A percentile compares a stretch with the other conserved stretches of the same genome.
Evolutionary conservation across 331 rosid genomes (phyloP).

Genomic region (Malus hybrid): DNA sequence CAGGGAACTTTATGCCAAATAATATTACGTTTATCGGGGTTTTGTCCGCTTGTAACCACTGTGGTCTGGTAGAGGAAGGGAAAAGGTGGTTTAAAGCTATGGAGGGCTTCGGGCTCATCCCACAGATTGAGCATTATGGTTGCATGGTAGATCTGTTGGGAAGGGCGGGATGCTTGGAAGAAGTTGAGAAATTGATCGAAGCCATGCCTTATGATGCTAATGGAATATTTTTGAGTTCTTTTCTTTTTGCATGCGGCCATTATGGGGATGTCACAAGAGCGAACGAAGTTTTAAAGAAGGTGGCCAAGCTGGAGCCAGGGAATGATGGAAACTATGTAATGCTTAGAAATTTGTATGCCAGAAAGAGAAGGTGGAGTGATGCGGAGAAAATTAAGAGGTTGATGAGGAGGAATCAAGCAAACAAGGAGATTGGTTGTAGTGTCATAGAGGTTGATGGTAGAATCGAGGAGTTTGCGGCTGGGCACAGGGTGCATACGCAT

Average conservation of each 20-base stretch:
- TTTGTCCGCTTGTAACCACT: slow-evolving; percentile 57
- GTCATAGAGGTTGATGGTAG: slow-evolving; percentile 45
- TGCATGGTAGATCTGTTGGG: slow-evolving; percentile 75
- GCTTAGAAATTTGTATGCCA: slow-evolving; percentile 56
- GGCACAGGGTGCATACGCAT: slow-evolving; percentile 25
- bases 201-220: slow-evolving; percentile 55
- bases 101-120: slow-evolving; percentile 41
- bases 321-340: slow-evolving; percentile 44
- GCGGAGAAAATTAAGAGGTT: slow-evolving; percentile 41
- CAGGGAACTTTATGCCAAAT: slow-evolving; percentile 27
- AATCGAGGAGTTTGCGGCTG: slow-evolving; percentile 49
- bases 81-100: slow-evolving; percentile 46
- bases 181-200: slow-evolving; percentile 53
- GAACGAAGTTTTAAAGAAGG: slow-evolving; percentile 38
- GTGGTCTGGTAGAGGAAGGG: slow-evolving; percentile 72
- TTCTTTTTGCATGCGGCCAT: slow-evolving; percentile 57
- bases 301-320: slow-evolving; percentile 28
- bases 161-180: slow-evolving; percentile 59
- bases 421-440: slow-evolving; percentile 53
- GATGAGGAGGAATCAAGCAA: slow-evolving; percentile 40
- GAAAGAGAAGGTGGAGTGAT: slow-evolving; percentile 48
- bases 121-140: slow-evolving; percentile 63
- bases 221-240: slow-evolving; percentile 53
- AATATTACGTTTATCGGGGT: slow-evolving; percentile 44
- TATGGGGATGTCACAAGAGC: slow-evolving; percentile 41